Base-by-base conservation (phyloP, 495 filamentous ascomycete genomes). In the Neurospora intermedia region DNA sequence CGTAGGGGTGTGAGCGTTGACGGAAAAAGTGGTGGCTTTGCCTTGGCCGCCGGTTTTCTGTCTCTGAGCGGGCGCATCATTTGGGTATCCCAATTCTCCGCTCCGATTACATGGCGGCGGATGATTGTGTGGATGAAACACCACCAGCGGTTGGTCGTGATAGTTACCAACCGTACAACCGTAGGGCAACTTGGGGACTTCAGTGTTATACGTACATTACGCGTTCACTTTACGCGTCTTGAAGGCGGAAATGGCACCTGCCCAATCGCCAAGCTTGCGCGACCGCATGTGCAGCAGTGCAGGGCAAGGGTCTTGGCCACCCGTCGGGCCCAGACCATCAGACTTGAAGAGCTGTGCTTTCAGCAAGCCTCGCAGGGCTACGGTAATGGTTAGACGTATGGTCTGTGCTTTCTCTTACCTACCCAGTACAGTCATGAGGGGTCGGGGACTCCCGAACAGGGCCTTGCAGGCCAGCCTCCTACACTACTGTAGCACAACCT, bases 1-100 rank as follows among this genome's bases (percentile, higher is more conserved):
- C 70, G 69, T 38, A 86, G 76, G 13, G 39, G 70, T 10, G 66
- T 73, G 72, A 81, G 82, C 15, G 77, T 71, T 2, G 76, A 39
- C n/a, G 84, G 84, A 39, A 82, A 77, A 6, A 54, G 9, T 8
- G 72, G 69, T 31, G 59, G 41, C 23, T 18, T 45, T 69, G 35
- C 35, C 71, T 35, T 62, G 15, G 54, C 6, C 54, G 54, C 54
- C 54, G 54, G 23, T 15, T 62, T 62, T 13, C 54, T 62, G 15
- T 62, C 27, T 62, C 27, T 62, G 54, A 35, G 54, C 23, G 54
- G 54, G 54, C 54, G 54, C 54, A 62, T 35, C 54, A 62, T 62
- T 27, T 62, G 54, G 54, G 35, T 35, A 62, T 62, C 54, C 54
- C 23, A 15, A 35, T 15, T 35, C 54, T 18, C 27, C 27, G 15